phyloP scores from a whole-genome alignment of 495 filamentous ascomycete genomes.

The Geopyxis carbonaria region DNA sequence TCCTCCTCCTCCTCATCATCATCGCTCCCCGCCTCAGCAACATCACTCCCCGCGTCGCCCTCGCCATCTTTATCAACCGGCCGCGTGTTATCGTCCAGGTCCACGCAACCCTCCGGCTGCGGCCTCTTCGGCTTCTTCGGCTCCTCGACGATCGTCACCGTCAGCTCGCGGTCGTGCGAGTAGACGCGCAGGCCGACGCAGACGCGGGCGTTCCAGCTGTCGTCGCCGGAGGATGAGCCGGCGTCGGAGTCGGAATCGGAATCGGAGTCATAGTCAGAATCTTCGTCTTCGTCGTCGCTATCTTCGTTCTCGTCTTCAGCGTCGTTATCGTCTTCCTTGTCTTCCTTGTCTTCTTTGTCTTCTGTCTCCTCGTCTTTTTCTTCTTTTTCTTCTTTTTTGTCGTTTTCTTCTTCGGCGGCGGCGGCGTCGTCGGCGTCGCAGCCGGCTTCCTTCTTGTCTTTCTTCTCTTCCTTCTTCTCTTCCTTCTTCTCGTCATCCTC shows the following conservation, averaged over 20 bases:
- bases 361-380: neutral
- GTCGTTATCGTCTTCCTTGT: neutral
- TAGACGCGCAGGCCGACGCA: conserved; percentile 18
- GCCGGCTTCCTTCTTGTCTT: too few species aligned
- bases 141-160: neutral
- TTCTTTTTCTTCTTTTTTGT: conserved; percentile 4
- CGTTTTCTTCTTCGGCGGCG: neutral
- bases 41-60: neutral
- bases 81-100: neutral
- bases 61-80: neutral
- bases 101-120: neutral
- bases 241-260: conserved; percentile 2
- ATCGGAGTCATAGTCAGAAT: neutral
- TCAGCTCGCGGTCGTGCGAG: conserved; percentile 13
- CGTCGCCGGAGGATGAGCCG: neutral
- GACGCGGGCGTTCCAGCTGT: conserved; percentile 17
- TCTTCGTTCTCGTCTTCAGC: neutral
- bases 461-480: conserved; percentile 1
- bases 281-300: neutral
- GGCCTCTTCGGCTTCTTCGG: neutral
- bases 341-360: neutral
- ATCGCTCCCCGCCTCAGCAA: neutral
- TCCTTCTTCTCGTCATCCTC: neutral
- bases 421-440: neutral
- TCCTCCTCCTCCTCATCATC: neutral